phyloP scores from a whole-genome alignment of 768 basidiomycete species.

The Mycena latifolia region DNA sequence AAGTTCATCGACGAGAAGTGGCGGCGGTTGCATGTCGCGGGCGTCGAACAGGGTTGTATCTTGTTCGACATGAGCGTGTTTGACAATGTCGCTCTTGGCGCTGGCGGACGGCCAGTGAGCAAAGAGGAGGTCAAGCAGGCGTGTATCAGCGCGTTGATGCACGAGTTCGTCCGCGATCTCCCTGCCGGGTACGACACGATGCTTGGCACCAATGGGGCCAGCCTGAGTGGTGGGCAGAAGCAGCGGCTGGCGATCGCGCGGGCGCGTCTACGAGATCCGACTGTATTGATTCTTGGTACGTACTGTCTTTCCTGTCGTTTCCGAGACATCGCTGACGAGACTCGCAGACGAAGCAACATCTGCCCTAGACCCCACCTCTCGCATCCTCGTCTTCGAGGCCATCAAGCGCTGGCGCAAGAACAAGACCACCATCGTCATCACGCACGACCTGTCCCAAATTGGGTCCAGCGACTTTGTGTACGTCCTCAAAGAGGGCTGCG shows the following conservation, averaged over 20 bases:
- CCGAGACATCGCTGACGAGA: background rate
- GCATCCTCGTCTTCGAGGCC: conserved; percentile 74
- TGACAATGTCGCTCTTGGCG: conserved; percentile 84
- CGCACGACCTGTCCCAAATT: conserved; percentile 83
- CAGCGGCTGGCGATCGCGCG: conserved; percentile 84
- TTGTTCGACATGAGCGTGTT: conserved; percentile 80
- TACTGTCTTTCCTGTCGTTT: conserved; percentile 19
- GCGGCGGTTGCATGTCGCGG: conserved; percentile 69
- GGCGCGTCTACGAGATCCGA: conserved; percentile 77
- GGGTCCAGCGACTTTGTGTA: conserved; percentile 76
- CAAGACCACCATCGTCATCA: conserved; percentile 83
- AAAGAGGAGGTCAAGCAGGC: conserved; percentile 76
- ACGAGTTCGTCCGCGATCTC: conserved; percentile 76
- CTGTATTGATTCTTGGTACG: conserved; percentile 82
- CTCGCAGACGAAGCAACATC: conserved; percentile 68
- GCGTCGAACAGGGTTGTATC: conserved; percentile 76
- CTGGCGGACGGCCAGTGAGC: conserved; percentile 62
- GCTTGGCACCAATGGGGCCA: conserved; percentile 73
- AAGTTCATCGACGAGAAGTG: conserved; percentile 71
- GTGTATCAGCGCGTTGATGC: conserved; percentile 76
- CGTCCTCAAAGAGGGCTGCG: conserved; percentile 73
- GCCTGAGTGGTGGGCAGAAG: conserved; percentile 81
- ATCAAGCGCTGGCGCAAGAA: conserved; percentile 68
- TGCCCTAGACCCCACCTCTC: conserved; percentile 78
- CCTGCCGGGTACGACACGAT: conserved; percentile 82